Evolutionary conservation across 1,284 basidiomycete species (phyloP).

Genomic region (Naganishia sp.): DNA sequence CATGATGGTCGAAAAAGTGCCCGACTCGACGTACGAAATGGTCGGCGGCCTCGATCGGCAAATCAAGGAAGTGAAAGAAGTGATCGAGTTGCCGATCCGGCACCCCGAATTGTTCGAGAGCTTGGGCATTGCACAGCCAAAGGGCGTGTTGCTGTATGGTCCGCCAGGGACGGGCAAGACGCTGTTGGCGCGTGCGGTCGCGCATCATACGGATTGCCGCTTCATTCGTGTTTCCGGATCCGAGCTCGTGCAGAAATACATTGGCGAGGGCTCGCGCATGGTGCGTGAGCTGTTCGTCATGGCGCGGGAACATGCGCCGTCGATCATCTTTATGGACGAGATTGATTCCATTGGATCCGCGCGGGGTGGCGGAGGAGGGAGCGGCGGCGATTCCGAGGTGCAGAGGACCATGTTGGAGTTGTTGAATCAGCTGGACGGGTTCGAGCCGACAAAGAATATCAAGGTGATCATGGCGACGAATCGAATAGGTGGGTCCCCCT

Average conservation of each 20-base stretch:
- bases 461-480: constrained; percentile 99
- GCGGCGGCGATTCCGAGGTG: constrained; percentile 92
- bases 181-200: constrained; percentile 86
- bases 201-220: constrained; percentile 96
- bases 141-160: constrained; percentile 93
- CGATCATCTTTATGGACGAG: constrained; percentile 99
- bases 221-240: constrained; percentile 96
- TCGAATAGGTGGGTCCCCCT: constrained; percentile 70
- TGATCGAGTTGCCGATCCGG: constrained; percentile 97
- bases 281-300: constrained; percentile 97
- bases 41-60: constrained; percentile 97
- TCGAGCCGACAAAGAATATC: constrained; percentile 97
- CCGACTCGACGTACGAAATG: constrained; percentile 99
- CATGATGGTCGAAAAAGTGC: constrained; percentile 99
- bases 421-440: constrained; percentile 95
- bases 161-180: constrained; percentile 98
- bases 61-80: constrained; percentile 99
- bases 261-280: constrained; percentile 95
- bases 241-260: constrained; percentile 98
- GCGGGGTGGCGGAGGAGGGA: constrained; percentile 83
- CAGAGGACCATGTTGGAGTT: constrained; percentile 98
- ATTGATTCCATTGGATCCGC: constrained; percentile 97
- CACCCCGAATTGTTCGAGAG: constrained; percentile 97
- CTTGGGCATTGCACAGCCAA: constrained; percentile 95
- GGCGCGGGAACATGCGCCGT: constrained; percentile 97